Evolutionary conservation across 179 eudicot genomes (phyloP).

Genomic region (Heliamphora pulchella): DNA sequence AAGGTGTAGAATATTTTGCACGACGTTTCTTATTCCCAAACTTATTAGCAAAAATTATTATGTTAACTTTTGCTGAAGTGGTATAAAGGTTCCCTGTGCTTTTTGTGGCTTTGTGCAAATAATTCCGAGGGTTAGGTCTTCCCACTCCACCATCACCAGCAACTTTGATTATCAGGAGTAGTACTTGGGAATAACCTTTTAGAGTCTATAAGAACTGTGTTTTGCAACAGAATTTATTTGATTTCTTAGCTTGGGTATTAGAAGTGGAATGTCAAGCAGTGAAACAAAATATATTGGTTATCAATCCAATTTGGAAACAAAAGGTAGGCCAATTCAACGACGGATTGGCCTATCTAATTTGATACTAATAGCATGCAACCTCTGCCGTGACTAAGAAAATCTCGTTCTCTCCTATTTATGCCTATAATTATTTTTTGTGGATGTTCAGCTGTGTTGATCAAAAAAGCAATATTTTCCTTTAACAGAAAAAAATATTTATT

Average conservation of each 20-base stretch:
- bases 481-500: not conserved
- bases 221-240: not conserved
- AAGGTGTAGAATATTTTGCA: not conserved
- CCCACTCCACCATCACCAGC: not conserved
- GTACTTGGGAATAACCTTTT: not conserved
- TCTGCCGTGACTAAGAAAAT: not conserved
- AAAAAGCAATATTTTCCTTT: not conserved
- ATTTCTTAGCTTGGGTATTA: not conserved
- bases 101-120: not conserved
- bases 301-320: not conserved
- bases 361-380: too few species aligned
- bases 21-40: not conserved
- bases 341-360: too few species aligned
- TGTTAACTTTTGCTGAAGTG: not conserved
- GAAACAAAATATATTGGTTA: not conserved
- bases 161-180: too few species aligned
- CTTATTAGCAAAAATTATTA: not conserved
- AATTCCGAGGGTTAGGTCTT: not conserved
- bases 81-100: too few species aligned
- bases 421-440: not conserved
- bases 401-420: not conserved
- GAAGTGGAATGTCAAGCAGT: not conserved
- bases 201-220: constrained; percentile 1
- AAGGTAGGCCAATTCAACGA: not conserved
- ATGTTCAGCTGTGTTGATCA: not conserved